Percentiles rank a stretch among this genome's conserved stretches.
phyloP scores from a whole-genome alignment of 768 basidiomycete genomes.

The Pulveroboletus ravenelii region DNA sequence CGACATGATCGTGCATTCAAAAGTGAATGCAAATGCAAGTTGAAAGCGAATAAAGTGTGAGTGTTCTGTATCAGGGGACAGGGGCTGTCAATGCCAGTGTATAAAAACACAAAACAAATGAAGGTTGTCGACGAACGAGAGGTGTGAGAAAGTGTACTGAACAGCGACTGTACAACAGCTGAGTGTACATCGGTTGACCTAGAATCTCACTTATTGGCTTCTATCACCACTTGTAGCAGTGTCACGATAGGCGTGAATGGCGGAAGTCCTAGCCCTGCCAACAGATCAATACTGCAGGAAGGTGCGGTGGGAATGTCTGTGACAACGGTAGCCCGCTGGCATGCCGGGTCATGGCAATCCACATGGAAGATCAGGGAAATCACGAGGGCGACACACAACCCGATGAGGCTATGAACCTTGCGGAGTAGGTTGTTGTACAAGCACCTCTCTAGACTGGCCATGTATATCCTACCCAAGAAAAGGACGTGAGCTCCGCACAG shows the following conservation, averaged over 20 bases:
- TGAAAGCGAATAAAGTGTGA: constrained; percentile 11
- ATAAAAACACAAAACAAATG: constrained; percentile 23
- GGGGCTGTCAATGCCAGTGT: constrained; percentile 12
- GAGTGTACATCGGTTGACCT: constrained; percentile 19
- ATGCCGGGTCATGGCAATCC: constrained; percentile 6
- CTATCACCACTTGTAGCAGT: constrained; percentile 7
- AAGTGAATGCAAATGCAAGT: constrained; percentile 15
- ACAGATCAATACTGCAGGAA: constrained; percentile 11
- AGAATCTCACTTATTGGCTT: constrained; percentile 10
- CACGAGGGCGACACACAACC: neutral
- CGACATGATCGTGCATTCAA: constrained; percentile 21
- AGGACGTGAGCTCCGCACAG: constrained; percentile 3
- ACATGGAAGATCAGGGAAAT: constrained; percentile 3
- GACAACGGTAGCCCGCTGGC: constrained; percentile 6
- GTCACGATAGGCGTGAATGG: constrained; percentile 2
- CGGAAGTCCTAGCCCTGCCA: constrained; percentile 1
- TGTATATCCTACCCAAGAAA: constrained; percentile 46
- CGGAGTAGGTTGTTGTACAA: constrained; percentile 69
- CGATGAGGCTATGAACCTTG: constrained; percentile 47
- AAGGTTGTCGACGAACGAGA: constrained; percentile 17
- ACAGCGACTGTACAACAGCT: constrained; percentile 21
- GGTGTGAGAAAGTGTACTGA: constrained; percentile 15
- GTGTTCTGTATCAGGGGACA: constrained; percentile 5
- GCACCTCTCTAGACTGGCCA: constrained; percentile 59
- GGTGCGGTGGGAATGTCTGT: constrained; percentile 1